Base-by-base conservation (phyloP, 306 rosid genomes). In the Quercus rubra region DNA sequence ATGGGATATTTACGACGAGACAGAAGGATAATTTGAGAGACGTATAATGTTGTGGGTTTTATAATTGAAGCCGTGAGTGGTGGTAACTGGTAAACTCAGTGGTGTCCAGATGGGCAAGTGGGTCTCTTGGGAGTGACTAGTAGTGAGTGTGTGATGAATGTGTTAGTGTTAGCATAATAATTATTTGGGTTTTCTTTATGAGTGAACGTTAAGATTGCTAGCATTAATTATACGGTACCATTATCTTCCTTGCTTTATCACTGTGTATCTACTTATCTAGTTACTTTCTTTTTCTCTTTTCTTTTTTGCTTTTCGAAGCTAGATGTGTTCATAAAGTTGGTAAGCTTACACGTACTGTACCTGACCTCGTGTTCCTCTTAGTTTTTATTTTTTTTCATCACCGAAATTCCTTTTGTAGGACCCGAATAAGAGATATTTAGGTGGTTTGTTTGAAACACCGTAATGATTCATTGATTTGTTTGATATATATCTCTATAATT, bases 41-140 rank as follows among this genome's bases (percentile, higher is more conserved):
- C 74, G 21, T 0, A 2, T 4, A 41, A 43, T 21, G 18, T 13
- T 23, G 33, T 41, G 30, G 54, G 21, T 70, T 70, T 19, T 70
- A 46, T 70, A 71, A 71, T 71, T 51, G 75, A 49, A 46, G 75
- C 59, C 75, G 59, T 46, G 58, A 71, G 75, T 71, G 75, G 75
- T 51, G 75, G 57, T 46, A 4, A 6, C 58, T 49, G 74, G 56
- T 49, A 4, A 7, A 11, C 56, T 14, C 14, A 20, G 75, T 71
- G 59, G 75, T 5, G 58, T 71, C 75, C 75, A 71, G 75, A 52
- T 25, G 59, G 23, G 12, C 46, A n/a, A 12, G 59, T 49, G 75
- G 59, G 57, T 10, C 54, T 70, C 74, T 70, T 21, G 9, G 19
- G 63, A n/a, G 63, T 41, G 46, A 41, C 12, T 41, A 41, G 46